A percentile compares a stretch with the other conserved stretches of the same genome.
phyloP scores from a whole-genome alignment of 2,329 filamentous ascomycete genomes.

The Rhynchosporium graminicola region DNA sequence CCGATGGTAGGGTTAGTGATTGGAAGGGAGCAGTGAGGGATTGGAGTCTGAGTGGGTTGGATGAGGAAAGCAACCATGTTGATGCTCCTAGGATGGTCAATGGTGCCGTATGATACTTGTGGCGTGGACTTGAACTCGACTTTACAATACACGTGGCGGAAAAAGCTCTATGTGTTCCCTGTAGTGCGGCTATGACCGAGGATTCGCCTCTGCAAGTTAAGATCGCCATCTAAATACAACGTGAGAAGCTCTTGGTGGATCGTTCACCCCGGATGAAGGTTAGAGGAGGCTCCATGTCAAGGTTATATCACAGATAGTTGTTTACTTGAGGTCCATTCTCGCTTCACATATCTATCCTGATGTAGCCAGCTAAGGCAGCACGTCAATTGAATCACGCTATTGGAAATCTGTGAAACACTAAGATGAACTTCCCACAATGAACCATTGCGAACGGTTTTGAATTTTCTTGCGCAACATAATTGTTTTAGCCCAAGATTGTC shows the following conservation, averaged over 20 bases:
- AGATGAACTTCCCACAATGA: too few species aligned
- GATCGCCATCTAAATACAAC: too few species aligned
- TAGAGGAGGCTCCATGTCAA: too few species aligned
- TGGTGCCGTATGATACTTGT: slow-evolving; percentile 27
- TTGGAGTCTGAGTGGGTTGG: slow-evolving; percentile 49
- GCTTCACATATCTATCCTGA: not conserved
- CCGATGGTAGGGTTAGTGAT: slow-evolving; percentile 84
- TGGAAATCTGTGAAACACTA: too few species aligned
- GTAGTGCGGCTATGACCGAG: too few species aligned
- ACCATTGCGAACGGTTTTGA: too few species aligned
- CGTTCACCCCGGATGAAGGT: too few species aligned
- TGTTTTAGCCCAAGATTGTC: too few species aligned
- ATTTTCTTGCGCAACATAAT: too few species aligned
- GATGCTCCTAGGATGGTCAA: slow-evolving; percentile 32
- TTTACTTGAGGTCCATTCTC: not conserved
- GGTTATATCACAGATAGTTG: not conserved
- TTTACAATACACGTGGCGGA: not conserved
- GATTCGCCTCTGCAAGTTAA: too few species aligned
- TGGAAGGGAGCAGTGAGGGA: slow-evolving; percentile 95
- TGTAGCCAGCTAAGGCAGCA: not conserved
- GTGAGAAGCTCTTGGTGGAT: too few species aligned
- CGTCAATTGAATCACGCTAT: not conserved
- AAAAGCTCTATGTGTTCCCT: too few species aligned
- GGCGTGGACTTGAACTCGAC: not conserved
- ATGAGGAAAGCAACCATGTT: slow-evolving; percentile 17